phyloP scores from a whole-genome alignment of 345 rosid genomes.

The Moringa oleifera region DNA sequence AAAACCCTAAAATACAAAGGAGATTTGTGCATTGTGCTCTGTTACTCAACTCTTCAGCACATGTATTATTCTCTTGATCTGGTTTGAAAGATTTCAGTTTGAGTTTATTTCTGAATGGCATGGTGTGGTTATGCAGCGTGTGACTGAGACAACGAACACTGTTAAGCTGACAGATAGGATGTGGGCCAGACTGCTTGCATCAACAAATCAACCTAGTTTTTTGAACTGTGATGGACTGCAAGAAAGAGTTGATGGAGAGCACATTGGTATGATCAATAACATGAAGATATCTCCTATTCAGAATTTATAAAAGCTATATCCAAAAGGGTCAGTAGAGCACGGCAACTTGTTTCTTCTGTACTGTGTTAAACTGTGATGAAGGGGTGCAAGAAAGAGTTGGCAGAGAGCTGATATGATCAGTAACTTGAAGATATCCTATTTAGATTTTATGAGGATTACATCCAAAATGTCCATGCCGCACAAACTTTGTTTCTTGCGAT shows the following conservation, averaged over 20 bases:
- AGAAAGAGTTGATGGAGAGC: constrained; percentile 28
- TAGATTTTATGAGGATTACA: too few relatives aligned
- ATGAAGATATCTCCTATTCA: constrained; percentile 34
- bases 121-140: constrained; percentile 46
- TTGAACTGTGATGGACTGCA: constrained; percentile 35
- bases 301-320: constrained; percentile 8
- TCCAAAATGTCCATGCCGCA: too few relatives aligned
- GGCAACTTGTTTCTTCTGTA: neutral
- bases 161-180: constrained; percentile 86
- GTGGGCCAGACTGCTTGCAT: constrained; percentile 98
- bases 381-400: too few relatives aligned
- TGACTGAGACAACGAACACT: constrained; percentile 65
- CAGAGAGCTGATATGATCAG: too few relatives aligned
- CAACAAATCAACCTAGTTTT: constrained; percentile 92
- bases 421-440: too few relatives aligned
- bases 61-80: neutral
- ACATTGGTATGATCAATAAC: constrained; percentile 34
- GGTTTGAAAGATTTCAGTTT: neutral
- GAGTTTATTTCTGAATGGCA: constrained; percentile 8
- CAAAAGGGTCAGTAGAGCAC: constrained; percentile 14
- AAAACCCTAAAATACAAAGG: neutral
- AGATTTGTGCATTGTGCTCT: neutral
- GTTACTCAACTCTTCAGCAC: constrained; percentile 1
- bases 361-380: too few relatives aligned
- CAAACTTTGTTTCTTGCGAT: too few relatives aligned